These are phyloP conservation scores for Picea abies DNA, from an alignment of 83 land plant genomes.

Conservation along the genomic window DNA sequence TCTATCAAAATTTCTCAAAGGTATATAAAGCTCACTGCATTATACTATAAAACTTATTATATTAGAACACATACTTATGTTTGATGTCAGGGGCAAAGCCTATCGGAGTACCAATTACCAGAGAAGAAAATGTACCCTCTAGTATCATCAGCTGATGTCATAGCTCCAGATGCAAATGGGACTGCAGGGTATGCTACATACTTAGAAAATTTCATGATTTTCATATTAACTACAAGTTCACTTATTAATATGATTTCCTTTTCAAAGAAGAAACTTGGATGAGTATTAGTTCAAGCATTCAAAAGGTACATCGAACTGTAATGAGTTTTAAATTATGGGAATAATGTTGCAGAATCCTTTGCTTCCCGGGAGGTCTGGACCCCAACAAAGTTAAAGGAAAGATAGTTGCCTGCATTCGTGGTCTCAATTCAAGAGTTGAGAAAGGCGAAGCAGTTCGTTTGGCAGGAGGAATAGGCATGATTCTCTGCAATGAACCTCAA, in stretches of 20 bases:
- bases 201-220: neutral
- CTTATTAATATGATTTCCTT: neutral
- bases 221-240: neutral
- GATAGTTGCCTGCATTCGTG: constrained; percentile 35
- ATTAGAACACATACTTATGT: neutral
- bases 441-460: constrained; percentile 30
- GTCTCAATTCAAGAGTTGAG: constrained; percentile 15
- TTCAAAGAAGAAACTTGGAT: too few relatives aligned
- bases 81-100: constrained; percentile 18
- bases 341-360: too few relatives aligned
- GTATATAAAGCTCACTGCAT: neutral
- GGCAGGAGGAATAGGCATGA: constrained; percentile 57
- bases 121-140: constrained; percentile 20
- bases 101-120: neutral
- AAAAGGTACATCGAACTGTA: too few relatives aligned
- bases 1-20: too few relatives aligned
- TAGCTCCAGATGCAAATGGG: neutral
- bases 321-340: too few relatives aligned
- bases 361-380: too few relatives aligned
- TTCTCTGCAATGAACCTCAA: constrained; percentile 24
- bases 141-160: constrained; percentile 13
- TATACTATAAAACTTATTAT: neutral
- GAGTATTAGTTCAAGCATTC: too few relatives aligned
- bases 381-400: constrained; percentile 20
- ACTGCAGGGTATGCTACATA: constrained; percentile 19